Base-by-base conservation (phyloP, 106 monocot species). In the Xerophyta viscosa region DNA sequence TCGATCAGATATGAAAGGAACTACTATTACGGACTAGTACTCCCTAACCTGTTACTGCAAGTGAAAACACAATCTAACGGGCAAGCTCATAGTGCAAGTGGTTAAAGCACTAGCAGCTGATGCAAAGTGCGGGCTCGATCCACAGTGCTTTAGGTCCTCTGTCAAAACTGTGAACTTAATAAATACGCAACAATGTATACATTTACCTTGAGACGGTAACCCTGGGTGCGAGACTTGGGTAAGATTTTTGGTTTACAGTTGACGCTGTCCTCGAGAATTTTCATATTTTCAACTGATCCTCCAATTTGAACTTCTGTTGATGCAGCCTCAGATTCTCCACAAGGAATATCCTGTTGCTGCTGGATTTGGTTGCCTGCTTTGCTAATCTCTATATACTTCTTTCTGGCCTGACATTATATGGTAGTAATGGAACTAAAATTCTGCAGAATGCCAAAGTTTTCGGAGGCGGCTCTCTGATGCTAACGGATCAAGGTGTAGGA, bases 301-400 rank as follows among this genome's bases (percentile, higher is more conserved):
- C 76, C 80, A 20, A 71, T 51, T 41, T 80, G 71, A 44, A 73
- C 85, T 66, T 76, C 71, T 57, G 46, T 80, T 4, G 85, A 86
- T 59, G 66, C 46, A 50, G 60, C 76, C 50, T 68, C 65, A 18
- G 64, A 68, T 33, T 58, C 58, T 45, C 30, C 50, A 19, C 56
- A 62, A 23, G 45, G 44, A 41, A 57, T 62, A 25, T 65, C 79
- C 1, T 15, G 4, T 19, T 44, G 43, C 17, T 36, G 33, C 33
- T 37, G 18, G 52, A 54, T 41, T 13, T 6, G 25, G 25, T 37
- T 37, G 27, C 7, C 47, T 25, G 9, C 58, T 10, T 36, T 25
- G 58, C 46, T 69, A 11, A 68, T 65, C 29, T 62, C 31, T 49
- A 46, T 29, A 58, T 58, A 72, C 14, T 18, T 42, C 47, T 23